A percentile compares a stretch with the other conserved stretches of the same genome.
phyloP scores from a whole-genome alignment of 768 basidiomycete species.

The Strobilomyces echinocephalus region DNA sequence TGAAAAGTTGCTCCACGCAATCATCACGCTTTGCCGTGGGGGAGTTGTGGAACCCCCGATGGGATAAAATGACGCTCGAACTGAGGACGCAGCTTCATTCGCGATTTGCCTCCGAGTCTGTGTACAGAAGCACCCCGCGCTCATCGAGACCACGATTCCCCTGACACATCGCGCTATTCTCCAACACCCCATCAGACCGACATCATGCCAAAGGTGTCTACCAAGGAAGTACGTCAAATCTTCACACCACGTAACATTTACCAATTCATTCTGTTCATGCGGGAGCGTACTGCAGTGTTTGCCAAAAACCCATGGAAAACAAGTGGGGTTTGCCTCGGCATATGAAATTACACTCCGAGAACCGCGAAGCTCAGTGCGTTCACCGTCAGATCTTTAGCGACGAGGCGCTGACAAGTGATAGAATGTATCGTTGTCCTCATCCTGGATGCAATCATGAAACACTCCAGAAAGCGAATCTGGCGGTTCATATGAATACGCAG shows the following conservation, averaged over 20 bases:
- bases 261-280: background rate
- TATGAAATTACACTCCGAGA: conserved; percentile 18
- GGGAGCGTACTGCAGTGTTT: conserved; percentile 15
- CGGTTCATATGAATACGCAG: conserved; percentile 28
- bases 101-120: too few species aligned
- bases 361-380: conserved; percentile 25
- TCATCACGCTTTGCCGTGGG: conserved; percentile 22
- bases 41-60: conserved; percentile 7
- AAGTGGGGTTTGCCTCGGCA: conserved; percentile 28
- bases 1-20: conserved; percentile 24
- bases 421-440: conserved; percentile 23
- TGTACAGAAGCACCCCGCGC: too few species aligned
- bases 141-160: too few species aligned
- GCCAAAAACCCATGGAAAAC: conserved; percentile 11
- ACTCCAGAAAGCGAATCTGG: conserved; percentile 27
- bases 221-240: conserved; percentile 5
- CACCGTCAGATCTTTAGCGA: background rate
- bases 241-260: background rate
- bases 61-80: conserved; percentile 16
- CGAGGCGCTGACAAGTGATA: conserved; percentile 9
- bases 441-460: conserved; percentile 18
- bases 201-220: background rate
- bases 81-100: background rate
- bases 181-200: background rate
- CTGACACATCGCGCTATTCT: too few species aligned